phyloP scores from a whole-genome alignment of 768 basidiomycete genomes.

The Cystoderma amianthinum region DNA sequence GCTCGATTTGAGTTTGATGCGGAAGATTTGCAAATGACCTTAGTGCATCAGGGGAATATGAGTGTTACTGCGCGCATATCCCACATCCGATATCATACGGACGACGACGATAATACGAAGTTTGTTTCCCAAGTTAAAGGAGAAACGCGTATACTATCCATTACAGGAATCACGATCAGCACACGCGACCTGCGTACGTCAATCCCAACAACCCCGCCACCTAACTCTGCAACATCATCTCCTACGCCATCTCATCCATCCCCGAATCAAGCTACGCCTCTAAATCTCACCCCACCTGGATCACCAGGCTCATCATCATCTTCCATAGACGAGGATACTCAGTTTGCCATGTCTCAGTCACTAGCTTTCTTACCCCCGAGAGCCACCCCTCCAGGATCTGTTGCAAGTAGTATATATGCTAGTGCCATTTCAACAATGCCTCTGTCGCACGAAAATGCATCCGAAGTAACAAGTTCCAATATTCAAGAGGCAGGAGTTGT shows the following conservation, averaged over 20 bases:
- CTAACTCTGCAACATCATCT: slow-evolving; percentile 10
- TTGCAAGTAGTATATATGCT: slow-evolving; percentile 69
- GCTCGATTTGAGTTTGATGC: slow-evolving; percentile 76
- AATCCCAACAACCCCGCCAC: slow-evolving; percentile 1
- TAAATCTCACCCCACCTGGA: slow-evolving; percentile 17
- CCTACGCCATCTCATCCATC: slow-evolving; percentile 6
- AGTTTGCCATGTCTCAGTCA: slow-evolving; percentile 71
- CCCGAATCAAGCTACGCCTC: slow-evolving; percentile 16
- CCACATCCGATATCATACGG: slow-evolving; percentile 52
- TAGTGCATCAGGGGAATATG: slow-evolving; percentile 59
- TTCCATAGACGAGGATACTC: slow-evolving; percentile 59
- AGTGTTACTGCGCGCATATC: slow-evolving; percentile 54
- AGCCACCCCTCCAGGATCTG: slow-evolving; percentile 37
- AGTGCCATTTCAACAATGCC: slow-evolving; percentile 52
- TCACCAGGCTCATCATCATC: slow-evolving; percentile 51
- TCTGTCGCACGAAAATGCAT: neutral
- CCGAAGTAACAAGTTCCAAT: no score
- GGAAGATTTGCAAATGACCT: slow-evolving; percentile 55
- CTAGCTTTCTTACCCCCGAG: slow-evolving; percentile 52
- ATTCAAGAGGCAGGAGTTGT: no score
- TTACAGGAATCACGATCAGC: slow-evolving; percentile 52
- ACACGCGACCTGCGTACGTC: slow-evolving; percentile 14
- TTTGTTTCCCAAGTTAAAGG: slow-evolving; percentile 12
- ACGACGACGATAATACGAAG: slow-evolving; percentile 9
- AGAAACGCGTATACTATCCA: slow-evolving; percentile 40